Conservation (phyloP, 2,329 filamentous ascomycete species). For the Aspergillus brasiliensis region DNA sequence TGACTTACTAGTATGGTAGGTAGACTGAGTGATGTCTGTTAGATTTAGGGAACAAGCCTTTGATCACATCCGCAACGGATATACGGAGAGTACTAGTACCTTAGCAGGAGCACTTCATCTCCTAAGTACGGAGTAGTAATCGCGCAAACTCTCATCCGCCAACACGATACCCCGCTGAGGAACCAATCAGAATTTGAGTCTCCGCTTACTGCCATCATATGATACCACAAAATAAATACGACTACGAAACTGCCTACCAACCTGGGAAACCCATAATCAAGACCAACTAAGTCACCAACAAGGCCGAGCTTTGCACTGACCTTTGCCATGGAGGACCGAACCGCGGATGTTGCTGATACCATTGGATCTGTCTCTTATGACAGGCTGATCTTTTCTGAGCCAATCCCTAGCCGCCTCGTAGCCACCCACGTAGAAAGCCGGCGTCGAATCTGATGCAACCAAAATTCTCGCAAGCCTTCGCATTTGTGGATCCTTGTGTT, state of each 20-base stretch:
- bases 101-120: too few species aligned
- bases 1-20: neutral
- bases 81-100: too few species aligned
- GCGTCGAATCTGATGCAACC: neutral
- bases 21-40: neutral
- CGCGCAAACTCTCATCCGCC: neutral
- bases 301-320: neutral
- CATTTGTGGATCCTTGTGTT: neutral
- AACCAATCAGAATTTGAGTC: neutral
- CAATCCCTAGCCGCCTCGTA: neutral
- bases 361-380: neutral
- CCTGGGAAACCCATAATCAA: neutral
- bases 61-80: neutral
- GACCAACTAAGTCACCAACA: neutral
- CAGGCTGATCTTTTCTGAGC: neutral
- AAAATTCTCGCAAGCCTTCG: neutral
- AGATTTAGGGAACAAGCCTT: neutral
- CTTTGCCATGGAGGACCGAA: neutral
- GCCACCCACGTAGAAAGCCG: constrained; percentile 5
- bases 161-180: too few species aligned
- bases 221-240: neutral
- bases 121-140: neutral
- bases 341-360: neutral
- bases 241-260: neutral
- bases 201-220: neutral